A percentile compares a stretch with the other conserved stretches of the same genome.
Conservation (phyloP, 75 land plant genomes). For the Sequoiadendron giganteum region DNA sequence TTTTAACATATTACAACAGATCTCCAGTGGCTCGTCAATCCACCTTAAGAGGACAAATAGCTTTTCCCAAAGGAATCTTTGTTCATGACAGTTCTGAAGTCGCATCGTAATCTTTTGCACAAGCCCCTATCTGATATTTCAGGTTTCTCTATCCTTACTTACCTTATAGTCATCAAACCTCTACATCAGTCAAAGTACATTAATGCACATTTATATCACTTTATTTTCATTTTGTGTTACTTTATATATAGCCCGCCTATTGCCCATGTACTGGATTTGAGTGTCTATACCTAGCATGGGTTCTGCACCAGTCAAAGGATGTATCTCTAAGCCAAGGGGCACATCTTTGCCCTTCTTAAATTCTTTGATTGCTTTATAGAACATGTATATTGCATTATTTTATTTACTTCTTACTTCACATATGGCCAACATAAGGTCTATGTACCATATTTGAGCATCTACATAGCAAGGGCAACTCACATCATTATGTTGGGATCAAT, state of each 20-base stretch:
- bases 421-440: neutral
- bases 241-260: neutral
- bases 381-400: no score
- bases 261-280: neutral
- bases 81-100: no score
- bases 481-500: neutral
- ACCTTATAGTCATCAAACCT: neutral
- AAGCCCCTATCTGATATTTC: neutral
- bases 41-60: neutral
- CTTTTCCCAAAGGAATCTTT: neutral
- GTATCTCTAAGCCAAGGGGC: no score
- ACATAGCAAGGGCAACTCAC: neutral
- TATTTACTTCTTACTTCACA: neutral
- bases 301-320: no score
- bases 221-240: neutral
- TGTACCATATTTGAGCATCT: neutral
- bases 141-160: neutral
- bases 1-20: neutral
- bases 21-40: neutral
- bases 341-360: no score
- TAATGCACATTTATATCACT: neutral
- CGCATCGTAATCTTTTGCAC: neutral
- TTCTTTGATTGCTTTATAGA: no score
- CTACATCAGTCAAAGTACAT: no score
- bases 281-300: neutral